Evolutionary conservation across 345 rosid genomes (phyloP).

Genomic region (Atalantia buxifolia): DNA sequence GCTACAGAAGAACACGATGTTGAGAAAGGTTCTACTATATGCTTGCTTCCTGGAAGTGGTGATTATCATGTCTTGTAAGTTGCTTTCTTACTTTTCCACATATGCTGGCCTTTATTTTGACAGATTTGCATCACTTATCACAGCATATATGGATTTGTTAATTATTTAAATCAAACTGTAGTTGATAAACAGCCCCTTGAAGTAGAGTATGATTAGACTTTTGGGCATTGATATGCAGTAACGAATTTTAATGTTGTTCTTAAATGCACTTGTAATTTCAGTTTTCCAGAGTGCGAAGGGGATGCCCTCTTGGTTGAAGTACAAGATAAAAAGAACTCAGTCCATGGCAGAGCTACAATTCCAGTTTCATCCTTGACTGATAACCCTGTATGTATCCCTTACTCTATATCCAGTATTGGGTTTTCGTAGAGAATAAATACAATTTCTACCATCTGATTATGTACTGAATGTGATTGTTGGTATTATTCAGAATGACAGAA

Average conservation of each 20-base stretch:
- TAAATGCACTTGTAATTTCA: conserved; percentile 28
- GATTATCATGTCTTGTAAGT: conserved; percentile 91
- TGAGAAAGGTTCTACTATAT: conserved; percentile 55
- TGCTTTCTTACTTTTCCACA: conserved; percentile 11
- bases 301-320: conserved; percentile 83
- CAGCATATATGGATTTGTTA: neutral
- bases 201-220: neutral
- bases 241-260: conserved; percentile 15
- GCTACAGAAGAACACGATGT: conserved; percentile 54
- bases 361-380: conserved; percentile 68
- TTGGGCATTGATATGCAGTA: conserved; percentile 3
- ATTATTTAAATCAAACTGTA: conserved; percentile 8
- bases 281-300: conserved; percentile 83
- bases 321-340: conserved; percentile 62
- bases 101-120: neutral
- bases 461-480: conserved; percentile 13
- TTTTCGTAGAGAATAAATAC: neutral
- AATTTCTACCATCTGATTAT: neutral
- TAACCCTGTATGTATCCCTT: conserved; percentile 53
- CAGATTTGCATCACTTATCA: neutral
- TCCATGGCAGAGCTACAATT: conserved; percentile 72
- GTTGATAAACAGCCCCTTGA: neutral
- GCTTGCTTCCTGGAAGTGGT: conserved; percentile 83
- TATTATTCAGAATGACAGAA: conserved; percentile 64
- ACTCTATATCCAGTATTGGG: conserved; percentile 13